These are phyloP conservation scores for Alternaria solani DNA, from an alignment of 2,329 filamentous ascomycete genomes.

Conservation along the genomic window DNA sequence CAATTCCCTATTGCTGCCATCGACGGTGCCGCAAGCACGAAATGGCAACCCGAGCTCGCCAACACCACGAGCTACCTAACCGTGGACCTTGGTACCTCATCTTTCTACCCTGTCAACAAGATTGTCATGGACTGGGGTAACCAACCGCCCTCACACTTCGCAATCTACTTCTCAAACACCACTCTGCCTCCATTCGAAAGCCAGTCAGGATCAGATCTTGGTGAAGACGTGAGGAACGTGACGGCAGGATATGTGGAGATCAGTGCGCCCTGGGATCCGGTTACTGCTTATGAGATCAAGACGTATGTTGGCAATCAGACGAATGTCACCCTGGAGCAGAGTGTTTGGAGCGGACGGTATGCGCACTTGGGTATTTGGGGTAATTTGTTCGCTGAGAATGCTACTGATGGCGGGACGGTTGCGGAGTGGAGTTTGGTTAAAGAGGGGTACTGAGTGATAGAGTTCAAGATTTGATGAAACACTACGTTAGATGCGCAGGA, in stretches of 20 bases:
- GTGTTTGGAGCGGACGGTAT: constrained; percentile 55
- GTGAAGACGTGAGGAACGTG: constrained; percentile 26
- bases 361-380: constrained; percentile 60
- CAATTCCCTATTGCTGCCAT: constrained; percentile 74
- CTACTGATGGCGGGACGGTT: constrained; percentile 59
- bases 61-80: constrained; percentile 64
- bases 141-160: constrained; percentile 62
- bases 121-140: constrained; percentile 69
- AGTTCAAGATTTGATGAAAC: not conserved
- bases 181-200: constrained; percentile 40
- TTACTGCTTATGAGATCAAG: constrained; percentile 47
- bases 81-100: constrained; percentile 57
- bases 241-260: constrained; percentile 47
- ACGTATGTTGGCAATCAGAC: constrained; percentile 57
- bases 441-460: constrained; percentile 13
- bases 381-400: constrained; percentile 50
- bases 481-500: not conserved
- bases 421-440: constrained; percentile 59
- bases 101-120: constrained; percentile 55
- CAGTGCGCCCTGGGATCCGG: constrained; percentile 52
- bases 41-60: constrained; percentile 68
- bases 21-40: constrained; percentile 71
- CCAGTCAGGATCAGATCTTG: not conserved
- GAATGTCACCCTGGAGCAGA: constrained; percentile 51
- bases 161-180: constrained; percentile 64